Percentiles rank a stretch among this genome's conserved stretches.
Conservation (phyloP, 768 basidiomycete species). For the Lactifluus piperatus region DNA sequence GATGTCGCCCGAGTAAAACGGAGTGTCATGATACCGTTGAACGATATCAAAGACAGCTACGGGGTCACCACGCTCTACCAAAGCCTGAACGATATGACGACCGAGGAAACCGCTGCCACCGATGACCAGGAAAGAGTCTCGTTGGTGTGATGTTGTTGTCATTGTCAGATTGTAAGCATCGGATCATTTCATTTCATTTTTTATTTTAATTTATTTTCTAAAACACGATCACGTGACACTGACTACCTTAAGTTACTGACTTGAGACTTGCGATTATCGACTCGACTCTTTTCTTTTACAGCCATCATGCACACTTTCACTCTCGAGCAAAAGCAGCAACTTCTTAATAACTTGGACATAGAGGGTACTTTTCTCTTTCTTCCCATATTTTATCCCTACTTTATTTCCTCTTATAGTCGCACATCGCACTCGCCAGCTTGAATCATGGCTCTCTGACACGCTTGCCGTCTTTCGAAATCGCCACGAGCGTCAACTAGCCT, state of each 20-base stretch:
- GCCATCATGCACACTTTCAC: slow-evolving; percentile 32
- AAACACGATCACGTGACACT: slow-evolving; percentile 17
- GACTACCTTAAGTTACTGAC: no score
- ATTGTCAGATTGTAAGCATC: neutral
- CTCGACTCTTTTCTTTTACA: neutral
- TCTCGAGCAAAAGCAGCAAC: slow-evolving; percentile 64
- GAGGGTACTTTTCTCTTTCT: slow-evolving; percentile 43
- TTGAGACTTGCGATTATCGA: no score
- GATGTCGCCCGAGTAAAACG: slow-evolving; percentile 88
- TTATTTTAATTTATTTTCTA: neutral
- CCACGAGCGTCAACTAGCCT: slow-evolving; percentile 64
- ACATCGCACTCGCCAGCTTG: slow-evolving; percentile 65
- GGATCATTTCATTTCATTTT: neutral
- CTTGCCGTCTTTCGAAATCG: slow-evolving; percentile 69
- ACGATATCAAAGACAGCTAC: slow-evolving; percentile 90
- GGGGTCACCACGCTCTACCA: slow-evolving; percentile 67
- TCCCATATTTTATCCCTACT: neutral
- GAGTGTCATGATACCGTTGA: slow-evolving; percentile 78
- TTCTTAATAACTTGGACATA: slow-evolving; percentile 69
- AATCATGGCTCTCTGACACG: slow-evolving; percentile 63
- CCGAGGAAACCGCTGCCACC: slow-evolving; percentile 93
- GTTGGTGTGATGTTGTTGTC: slow-evolving; percentile 6
- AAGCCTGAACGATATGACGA: slow-evolving; percentile 80
- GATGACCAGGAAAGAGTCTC: slow-evolving; percentile 80
- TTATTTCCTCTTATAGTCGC: slow-evolving; percentile 38